Percentiles rank a stretch among this genome's conserved stretches.
These are phyloP conservation scores for Hyaloscypha hepaticicola DNA, from an alignment of 495 filamentous ascomycete species.

Conservation along the genomic window DNA sequence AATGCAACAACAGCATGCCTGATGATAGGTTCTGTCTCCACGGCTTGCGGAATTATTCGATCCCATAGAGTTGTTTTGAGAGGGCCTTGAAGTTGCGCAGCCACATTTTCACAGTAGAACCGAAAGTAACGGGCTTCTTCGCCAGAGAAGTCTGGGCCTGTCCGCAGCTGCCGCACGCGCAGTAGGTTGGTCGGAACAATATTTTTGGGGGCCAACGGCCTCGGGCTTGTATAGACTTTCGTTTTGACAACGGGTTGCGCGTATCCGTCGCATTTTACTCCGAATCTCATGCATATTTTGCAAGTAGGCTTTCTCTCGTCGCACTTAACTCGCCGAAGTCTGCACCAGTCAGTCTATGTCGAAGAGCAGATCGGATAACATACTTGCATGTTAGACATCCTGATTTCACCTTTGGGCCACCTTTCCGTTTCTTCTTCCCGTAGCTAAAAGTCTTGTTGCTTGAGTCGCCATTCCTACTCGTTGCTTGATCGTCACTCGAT, in stretches of 20 bases:
- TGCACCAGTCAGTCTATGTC: background rate
- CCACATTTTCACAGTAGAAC: background rate
- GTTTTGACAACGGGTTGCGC: background rate
- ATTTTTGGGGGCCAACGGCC: background rate
- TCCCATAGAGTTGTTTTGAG: background rate
- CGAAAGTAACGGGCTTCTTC: conserved; percentile 1
- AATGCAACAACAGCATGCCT: conserved; percentile 3
- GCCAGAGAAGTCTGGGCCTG: background rate
- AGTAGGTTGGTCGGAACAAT: too few relatives aligned
- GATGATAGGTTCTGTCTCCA: conserved; percentile 2
- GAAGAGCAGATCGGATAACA: background rate
- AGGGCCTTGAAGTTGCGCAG: background rate
- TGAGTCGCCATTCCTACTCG: background rate
- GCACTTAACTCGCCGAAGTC: conserved; percentile 49
- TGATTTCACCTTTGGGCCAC: background rate
- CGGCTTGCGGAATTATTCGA: conserved; percentile 5
- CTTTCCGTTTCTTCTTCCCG: background rate
- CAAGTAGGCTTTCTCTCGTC: conserved; percentile 55
- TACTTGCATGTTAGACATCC: conserved; percentile 9
- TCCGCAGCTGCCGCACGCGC: background rate
- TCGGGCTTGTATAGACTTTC: background rate
- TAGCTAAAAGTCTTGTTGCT: background rate
- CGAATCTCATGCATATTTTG: conserved; percentile 41
- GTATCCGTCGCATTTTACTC: conserved; percentile 18
- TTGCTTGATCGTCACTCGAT: background rate